A percentile compares a stretch with the other conserved stretches of the same genome.
Conservation (phyloP, 768 basidiomycete genomes). For the Ephemerocybe angulata region DNA sequence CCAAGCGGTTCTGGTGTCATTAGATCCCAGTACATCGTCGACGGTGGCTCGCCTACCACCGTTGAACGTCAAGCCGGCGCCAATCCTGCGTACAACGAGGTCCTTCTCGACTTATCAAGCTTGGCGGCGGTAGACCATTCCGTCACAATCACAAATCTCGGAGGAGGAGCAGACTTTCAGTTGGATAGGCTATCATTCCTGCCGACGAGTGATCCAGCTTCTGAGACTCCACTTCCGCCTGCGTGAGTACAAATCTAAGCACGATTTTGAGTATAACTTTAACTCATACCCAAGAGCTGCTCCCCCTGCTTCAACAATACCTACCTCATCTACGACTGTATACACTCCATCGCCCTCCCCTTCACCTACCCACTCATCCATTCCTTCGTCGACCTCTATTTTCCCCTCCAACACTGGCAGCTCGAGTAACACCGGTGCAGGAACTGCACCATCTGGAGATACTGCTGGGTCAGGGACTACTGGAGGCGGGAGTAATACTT, state of each 20-base stretch:
- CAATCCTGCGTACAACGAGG: slow-evolving; percentile 13
- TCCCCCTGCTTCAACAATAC: background rate
- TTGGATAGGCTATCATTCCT: slow-evolving; percentile 17
- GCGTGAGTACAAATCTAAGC: background rate
- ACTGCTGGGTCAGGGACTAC: too few species aligned
- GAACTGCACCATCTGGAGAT: too few species aligned
- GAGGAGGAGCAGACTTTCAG: slow-evolving; percentile 15
- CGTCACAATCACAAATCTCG: slow-evolving; percentile 15
- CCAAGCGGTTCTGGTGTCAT: slow-evolving; percentile 17
- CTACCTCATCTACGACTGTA: background rate
- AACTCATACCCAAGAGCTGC: background rate
- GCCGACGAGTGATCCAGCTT: background rate
- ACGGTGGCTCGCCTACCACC: slow-evolving; percentile 12
- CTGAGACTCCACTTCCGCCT: background rate
- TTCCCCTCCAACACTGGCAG: too few species aligned
- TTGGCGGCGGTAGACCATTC: slow-evolving; percentile 16
- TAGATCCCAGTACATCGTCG: slow-evolving; percentile 12
- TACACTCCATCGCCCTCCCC: too few species aligned
- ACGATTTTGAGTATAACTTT: background rate
- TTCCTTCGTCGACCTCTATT: too few species aligned
- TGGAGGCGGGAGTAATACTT: too few species aligned
- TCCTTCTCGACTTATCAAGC: slow-evolving; percentile 11
- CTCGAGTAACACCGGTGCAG: too few species aligned
- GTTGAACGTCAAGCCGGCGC: slow-evolving; percentile 15
- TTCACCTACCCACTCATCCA: too few species aligned